Conservation (phyloP, 139 green algal species). For the Prasinococcaceae sp. region DNA sequence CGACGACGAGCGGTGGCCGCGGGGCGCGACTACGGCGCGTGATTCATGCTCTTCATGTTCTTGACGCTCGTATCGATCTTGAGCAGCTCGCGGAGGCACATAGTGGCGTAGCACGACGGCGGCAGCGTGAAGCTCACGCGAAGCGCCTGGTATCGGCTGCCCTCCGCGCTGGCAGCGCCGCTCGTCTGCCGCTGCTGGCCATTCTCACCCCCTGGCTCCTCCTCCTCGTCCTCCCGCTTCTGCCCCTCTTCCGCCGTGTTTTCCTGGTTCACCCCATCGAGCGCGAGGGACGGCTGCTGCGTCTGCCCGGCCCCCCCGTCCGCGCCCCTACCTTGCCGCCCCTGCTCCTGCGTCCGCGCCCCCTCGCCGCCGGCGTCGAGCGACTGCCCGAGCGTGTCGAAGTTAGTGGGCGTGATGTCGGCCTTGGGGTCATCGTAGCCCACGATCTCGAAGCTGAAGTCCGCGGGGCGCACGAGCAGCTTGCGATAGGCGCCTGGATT, state of each 20-base stretch:
- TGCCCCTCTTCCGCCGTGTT: not conserved
- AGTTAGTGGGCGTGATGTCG: slow-evolving; percentile 39
- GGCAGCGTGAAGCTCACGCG: slow-evolving; percentile 63
- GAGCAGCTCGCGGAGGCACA: slow-evolving; percentile 38
- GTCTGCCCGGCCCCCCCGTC: not conserved
- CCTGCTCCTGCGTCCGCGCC: not conserved
- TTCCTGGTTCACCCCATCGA: not conserved
- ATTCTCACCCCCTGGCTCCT: not conserved
- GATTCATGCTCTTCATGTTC: too few species aligned
- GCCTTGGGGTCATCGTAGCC: slow-evolving; percentile 41
- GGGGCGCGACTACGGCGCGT: too few species aligned
- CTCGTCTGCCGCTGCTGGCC: not conserved
- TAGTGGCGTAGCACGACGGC: slow-evolving; percentile 76
- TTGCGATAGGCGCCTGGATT: not conserved
- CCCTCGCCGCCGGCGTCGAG: not conserved
- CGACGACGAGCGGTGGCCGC: too few species aligned
- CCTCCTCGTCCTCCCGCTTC: not conserved
- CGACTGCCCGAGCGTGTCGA: slow-evolving; percentile 16
- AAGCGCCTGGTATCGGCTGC: slow-evolving; percentile 32
- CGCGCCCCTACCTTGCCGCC: not conserved
- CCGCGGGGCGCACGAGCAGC: slow-evolving; percentile 5
- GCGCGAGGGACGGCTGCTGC: not conserved
- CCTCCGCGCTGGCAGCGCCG: not conserved
- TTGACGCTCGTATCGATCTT: too few species aligned
- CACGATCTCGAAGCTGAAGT: slow-evolving; percentile 19